Percentiles rank a stretch among this genome's conserved stretches.
Evolutionary conservation across 441 rosid species (phyloP).

Genomic region (Oxalis stricta): DNA sequence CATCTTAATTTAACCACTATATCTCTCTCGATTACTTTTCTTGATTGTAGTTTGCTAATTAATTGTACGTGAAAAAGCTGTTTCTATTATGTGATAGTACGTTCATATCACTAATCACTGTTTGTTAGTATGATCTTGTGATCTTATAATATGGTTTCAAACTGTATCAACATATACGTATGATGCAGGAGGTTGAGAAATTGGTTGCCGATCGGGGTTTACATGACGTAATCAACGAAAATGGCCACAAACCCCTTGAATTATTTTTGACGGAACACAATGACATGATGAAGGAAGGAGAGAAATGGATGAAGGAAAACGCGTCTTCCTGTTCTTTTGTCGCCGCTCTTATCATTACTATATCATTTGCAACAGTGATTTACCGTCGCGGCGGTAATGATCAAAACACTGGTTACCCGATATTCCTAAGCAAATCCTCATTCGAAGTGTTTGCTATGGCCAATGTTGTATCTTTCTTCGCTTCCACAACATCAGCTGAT

Average conservation of each 20-base stretch:
- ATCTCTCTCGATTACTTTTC: background rate
- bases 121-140: too few species aligned
- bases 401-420: background rate
- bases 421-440: too few species aligned
- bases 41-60: too few species aligned
- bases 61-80: too few species aligned
- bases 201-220: too few species aligned
- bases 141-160: too few species aligned
- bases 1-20: too few species aligned
- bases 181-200: too few species aligned
- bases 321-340: background rate
- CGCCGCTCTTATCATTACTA: background rate
- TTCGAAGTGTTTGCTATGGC: background rate
- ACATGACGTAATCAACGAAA: too few species aligned
- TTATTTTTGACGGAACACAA: background rate
- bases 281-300: background rate
- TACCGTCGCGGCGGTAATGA: background rate
- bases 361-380: background rate
- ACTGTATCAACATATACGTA: too few species aligned
- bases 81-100: too few species aligned
- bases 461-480: background rate
- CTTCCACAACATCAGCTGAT: background rate
- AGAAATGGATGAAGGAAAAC: background rate
- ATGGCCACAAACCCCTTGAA: background rate
- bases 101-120: too few species aligned